Percentiles rank a stretch among this genome's conserved stretches.
These are phyloP conservation scores for Saraca asoca DNA, from an alignment of 331 rosid species.

Conservation along the genomic window DNA sequence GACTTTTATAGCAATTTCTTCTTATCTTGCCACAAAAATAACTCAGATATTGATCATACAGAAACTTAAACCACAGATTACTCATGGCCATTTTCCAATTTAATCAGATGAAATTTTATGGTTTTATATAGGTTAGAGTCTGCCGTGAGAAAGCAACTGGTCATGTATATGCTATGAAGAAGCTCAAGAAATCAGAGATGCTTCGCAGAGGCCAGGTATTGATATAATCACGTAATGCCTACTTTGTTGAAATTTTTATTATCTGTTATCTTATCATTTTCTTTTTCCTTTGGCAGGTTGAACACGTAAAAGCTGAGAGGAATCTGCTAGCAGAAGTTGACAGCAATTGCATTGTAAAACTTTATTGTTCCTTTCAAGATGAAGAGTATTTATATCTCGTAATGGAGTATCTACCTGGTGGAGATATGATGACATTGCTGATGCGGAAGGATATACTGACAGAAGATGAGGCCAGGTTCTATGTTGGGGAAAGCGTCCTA, in stretches of 20 bases:
- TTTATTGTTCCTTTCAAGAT: too few relatives aligned
- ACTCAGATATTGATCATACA: conserved; percentile 5
- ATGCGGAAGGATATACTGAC: conserved; percentile 96
- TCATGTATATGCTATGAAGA: conserved; percentile 98
- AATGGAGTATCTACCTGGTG: conserved; percentile 99
- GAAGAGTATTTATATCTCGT: conserved; percentile 68
- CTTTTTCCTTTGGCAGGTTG: conserved; percentile 64
- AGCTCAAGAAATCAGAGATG: conserved; percentile 99
- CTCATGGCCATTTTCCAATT: conserved; percentile 9
- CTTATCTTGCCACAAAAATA: not conserved
- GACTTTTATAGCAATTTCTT: conserved; percentile 15
- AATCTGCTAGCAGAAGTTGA: conserved; percentile 26
- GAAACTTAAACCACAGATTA: conserved; percentile 13
- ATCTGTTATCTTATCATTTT: conserved; percentile 25
- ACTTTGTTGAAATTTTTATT: conserved; percentile 20
- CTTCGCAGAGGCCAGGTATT: conserved; percentile 96
- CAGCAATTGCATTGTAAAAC: too few relatives aligned
- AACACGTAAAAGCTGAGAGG: conserved; percentile 99
- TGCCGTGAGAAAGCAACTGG: conserved; percentile 92
- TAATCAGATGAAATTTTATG: not conserved
- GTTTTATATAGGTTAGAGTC: conserved; percentile 68
- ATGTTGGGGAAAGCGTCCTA: conserved; percentile 92
- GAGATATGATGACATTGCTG: conserved; percentile 98
- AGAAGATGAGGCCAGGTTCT: conserved; percentile 92
- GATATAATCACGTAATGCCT: conserved; percentile 6